Evolutionary conservation across 1,284 basidiomycete species (phyloP).

Genomic region (Golubevia sp.): DNA sequence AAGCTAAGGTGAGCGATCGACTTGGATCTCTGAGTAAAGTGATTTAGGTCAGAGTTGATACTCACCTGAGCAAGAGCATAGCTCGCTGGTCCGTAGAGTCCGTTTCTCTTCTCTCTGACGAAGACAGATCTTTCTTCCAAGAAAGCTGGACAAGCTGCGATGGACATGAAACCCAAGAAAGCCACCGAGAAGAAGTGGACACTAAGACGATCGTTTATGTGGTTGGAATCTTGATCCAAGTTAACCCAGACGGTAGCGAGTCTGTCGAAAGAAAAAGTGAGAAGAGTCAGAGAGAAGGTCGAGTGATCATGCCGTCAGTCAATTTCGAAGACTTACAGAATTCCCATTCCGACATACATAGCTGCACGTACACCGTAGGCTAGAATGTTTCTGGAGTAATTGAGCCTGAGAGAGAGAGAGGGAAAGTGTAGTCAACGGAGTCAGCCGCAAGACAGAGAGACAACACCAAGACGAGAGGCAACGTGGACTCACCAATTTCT

Average conservation of each 20-base stretch:
- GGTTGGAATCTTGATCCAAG: slow-evolving; percentile 62
- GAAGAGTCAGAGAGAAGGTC: too few relatives aligned
- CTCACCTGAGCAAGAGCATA: slow-evolving; percentile 22
- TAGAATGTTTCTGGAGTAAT: slow-evolving; percentile 65
- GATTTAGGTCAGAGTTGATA: neutral
- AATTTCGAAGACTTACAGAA: too few relatives aligned
- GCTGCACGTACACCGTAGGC: slow-evolving; percentile 70
- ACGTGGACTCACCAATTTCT: too few relatives aligned
- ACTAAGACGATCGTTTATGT: slow-evolving; percentile 60
- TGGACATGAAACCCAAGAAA: slow-evolving; percentile 68
- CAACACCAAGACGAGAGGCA: too few relatives aligned
- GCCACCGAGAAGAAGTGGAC: slow-evolving; percentile 65
- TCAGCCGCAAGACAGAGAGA: too few relatives aligned
- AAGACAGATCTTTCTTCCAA: slow-evolving; percentile 64
- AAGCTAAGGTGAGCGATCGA: too few relatives aligned
- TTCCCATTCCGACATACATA: slow-evolving; percentile 67
- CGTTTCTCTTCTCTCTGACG: slow-evolving; percentile 60
- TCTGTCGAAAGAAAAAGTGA: too few relatives aligned
- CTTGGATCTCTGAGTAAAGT: too few relatives aligned
- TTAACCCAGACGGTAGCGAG: slow-evolving; percentile 71
- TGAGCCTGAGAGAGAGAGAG: too few relatives aligned
- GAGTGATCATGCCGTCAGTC: too few relatives aligned
- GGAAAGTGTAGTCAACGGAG: too few relatives aligned
- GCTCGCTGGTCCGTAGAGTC: slow-evolving; percentile 52
- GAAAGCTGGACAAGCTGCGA: slow-evolving; percentile 62